These are phyloP conservation scores for Cystobasidium onofrii DNA, from an alignment of 768 basidiomycete species.

Conservation along the genomic window DNA sequence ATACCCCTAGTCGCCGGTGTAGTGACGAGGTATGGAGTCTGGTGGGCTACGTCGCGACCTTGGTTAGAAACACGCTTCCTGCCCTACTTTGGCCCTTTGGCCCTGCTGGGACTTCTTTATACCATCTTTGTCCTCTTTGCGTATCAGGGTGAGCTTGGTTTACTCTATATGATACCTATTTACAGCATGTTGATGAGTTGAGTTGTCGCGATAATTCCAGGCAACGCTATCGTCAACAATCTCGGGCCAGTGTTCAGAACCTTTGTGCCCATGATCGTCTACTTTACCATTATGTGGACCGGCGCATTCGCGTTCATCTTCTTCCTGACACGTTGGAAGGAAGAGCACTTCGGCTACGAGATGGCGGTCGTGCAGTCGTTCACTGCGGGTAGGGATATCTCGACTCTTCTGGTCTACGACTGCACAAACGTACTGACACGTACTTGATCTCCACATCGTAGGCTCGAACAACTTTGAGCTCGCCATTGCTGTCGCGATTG, in stretches of 20 bases:
- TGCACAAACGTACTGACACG: too few species aligned
- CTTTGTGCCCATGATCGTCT: conserved; percentile 57
- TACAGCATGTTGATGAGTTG: too few species aligned
- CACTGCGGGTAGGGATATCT: conserved; percentile 67
- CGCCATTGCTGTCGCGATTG: conserved; percentile 72
- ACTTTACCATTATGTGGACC: conserved; percentile 71
- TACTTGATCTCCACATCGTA: too few species aligned
- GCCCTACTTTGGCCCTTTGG: conserved; percentile 60
- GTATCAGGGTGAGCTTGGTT: conserved; percentile 50
- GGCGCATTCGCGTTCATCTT: conserved; percentile 55
- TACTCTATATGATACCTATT: too few species aligned
- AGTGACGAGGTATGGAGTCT: conserved; percentile 57
- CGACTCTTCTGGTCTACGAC: too few species aligned
- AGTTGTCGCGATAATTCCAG: too few species aligned
- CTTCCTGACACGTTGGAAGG: conserved; percentile 47
- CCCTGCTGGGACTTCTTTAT: conserved; percentile 68
- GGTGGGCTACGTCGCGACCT: conserved; percentile 47
- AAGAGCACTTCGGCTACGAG: conserved; percentile 53
- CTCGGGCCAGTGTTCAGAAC: conserved; percentile 70
- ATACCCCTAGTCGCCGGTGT: conserved; percentile 68
- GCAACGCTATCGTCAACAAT: conserved; percentile 61
- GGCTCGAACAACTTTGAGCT: conserved; percentile 54
- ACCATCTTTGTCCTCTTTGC: conserved; percentile 71
- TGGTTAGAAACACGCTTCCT: conserved; percentile 54
- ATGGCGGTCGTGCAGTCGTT: conserved; percentile 70